phyloP scores from a whole-genome alignment of 2,329 filamentous ascomycete genomes.

The Penicillium palitans region DNA sequence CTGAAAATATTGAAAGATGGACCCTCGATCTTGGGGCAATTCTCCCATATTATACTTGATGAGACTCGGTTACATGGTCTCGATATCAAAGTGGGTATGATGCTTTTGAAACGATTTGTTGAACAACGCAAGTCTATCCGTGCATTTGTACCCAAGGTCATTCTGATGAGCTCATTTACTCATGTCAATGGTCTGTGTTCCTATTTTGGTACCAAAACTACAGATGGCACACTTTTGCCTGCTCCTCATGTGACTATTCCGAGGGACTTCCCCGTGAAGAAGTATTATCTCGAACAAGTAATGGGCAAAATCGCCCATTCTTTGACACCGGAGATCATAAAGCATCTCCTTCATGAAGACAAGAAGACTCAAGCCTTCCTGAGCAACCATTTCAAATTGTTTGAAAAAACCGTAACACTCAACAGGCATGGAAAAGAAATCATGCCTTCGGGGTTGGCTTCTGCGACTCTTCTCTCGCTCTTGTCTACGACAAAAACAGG shows the following conservation, averaged over 20 bases:
- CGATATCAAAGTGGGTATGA: constrained; percentile 49
- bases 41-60: constrained; percentile 54
- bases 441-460: constrained; percentile 46
- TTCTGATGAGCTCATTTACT: constrained; percentile 53
- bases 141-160: constrained; percentile 44
- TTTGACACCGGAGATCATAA: constrained; percentile 24
- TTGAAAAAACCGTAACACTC: not conserved
- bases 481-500: constrained; percentile 44
- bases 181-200: constrained; percentile 48
- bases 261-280: constrained; percentile 46
- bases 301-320: constrained; percentile 30
- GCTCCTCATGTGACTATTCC: constrained; percentile 48
- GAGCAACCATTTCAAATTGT: constrained; percentile 4
- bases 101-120: constrained; percentile 47
- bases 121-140: constrained; percentile 34
- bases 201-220: constrained; percentile 43
- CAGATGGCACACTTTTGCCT: constrained; percentile 30
- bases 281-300: constrained; percentile 47
- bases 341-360: constrained; percentile 12
- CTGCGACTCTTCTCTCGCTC: constrained; percentile 50
- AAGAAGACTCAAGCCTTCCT: constrained; percentile 13
- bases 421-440: not conserved
- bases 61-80: constrained; percentile 53
- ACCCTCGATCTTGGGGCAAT: constrained; percentile 39
- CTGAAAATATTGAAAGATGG: constrained; percentile 47